Conservation (phyloP, 345 rosid species). For the Citrus reticulata region DNA sequence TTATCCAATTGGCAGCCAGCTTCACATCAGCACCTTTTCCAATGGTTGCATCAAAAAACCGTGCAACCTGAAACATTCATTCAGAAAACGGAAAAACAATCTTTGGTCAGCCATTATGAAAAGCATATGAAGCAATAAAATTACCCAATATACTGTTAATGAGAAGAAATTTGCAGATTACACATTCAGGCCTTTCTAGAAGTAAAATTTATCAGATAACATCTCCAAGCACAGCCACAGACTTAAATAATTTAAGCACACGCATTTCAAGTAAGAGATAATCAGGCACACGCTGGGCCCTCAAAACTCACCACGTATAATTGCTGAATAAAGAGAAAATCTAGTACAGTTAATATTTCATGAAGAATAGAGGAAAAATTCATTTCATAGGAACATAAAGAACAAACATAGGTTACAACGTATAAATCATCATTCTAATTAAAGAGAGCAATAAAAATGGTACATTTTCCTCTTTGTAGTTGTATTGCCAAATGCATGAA, state of each 20-base stretch:
- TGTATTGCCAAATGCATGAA: not conserved
- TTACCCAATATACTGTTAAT: not conserved
- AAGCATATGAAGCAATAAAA: not conserved
- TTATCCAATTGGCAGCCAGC: conserved; percentile 82
- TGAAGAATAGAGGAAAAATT: not conserved
- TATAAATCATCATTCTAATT: not conserved
- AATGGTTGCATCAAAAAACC: conserved; percentile 77
- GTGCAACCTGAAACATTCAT: conserved; percentile 59
- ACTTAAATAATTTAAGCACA: not conserved
- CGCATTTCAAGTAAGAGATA: not conserved
- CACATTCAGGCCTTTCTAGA: not conserved
- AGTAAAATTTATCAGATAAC: not conserved
- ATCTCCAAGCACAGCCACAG: not conserved
- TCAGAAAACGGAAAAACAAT: conserved; percentile 7
- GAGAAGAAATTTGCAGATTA: not conserved
- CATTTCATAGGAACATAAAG: not conserved
- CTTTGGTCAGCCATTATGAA: conserved; percentile 3
- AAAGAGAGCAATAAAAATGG: not conserved
- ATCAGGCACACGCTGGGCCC: not conserved
- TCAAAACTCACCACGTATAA: not conserved
- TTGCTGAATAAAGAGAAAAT: not conserved
- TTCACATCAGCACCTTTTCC: conserved; percentile 77
- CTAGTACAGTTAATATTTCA: not conserved
- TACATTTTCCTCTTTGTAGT: not conserved
- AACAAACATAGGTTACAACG: not conserved